These are phyloP conservation scores for Eucalyptus marginata DNA, from an alignment of 345 rosid species.

Conservation along the genomic window DNA sequence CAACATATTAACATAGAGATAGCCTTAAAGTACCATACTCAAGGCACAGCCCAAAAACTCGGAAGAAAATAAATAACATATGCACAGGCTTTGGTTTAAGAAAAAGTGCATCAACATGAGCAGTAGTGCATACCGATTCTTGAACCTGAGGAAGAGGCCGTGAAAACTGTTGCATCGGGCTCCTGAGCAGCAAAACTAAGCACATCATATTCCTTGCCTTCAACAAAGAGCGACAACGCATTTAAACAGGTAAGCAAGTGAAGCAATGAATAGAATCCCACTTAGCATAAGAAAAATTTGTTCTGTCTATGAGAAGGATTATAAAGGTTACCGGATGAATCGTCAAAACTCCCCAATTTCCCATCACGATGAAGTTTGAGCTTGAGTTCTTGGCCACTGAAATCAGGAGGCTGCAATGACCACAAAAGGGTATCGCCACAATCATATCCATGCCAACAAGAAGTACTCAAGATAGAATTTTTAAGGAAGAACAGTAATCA, in stretches of 20 bases:
- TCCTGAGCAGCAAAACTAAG: constrained; percentile 40
- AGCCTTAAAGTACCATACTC: background rate
- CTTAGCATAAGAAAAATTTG: background rate
- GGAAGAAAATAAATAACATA: background rate
- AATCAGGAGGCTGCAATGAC: constrained; percentile 42
- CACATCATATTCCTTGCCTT: constrained; percentile 56
- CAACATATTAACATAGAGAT: background rate
- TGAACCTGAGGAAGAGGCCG: constrained; percentile 35
- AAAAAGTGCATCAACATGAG: background rate
- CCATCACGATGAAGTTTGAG: constrained; percentile 40
- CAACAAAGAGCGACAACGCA: background rate
- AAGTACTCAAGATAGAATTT: background rate
- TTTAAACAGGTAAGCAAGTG: background rate
- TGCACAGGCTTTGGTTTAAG: background rate
- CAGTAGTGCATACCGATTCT: constrained; percentile 23
- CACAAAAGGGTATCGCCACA: background rate
- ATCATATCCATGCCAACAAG: background rate
- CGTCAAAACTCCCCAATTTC: constrained; percentile 39
- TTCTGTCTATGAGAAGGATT: background rate
- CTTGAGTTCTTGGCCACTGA: constrained; percentile 34
- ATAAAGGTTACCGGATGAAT: constrained; percentile 33
- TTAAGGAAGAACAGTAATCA: background rate
- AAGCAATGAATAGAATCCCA: background rate
- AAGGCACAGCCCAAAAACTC: background rate
- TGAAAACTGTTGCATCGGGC: constrained; percentile 42